Conservation (phyloP, 2,329 filamentous ascomycete genomes). For the Fusarium phyllophilum region DNA sequence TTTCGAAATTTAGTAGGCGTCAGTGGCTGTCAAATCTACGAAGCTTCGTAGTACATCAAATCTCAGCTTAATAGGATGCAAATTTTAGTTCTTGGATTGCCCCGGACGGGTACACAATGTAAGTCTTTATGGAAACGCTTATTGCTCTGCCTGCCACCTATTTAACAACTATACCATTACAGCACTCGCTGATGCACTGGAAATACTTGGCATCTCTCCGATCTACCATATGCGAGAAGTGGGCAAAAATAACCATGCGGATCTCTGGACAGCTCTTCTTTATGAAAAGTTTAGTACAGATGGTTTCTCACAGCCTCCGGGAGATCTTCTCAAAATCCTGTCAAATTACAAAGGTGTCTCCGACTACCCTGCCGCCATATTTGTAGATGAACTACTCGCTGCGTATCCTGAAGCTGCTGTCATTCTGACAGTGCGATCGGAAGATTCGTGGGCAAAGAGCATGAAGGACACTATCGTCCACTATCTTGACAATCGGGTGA, state of each 20-base stretch:
- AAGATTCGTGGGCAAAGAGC: not conserved
- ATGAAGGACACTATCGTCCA: not conserved
- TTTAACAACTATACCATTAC: not conserved
- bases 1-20: fast-evolving
- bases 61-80: fast-evolving
- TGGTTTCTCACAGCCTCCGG: not conserved
- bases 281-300: not conserved
- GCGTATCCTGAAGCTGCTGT: not conserved
- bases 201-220: not conserved
- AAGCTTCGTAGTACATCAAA: fast-evolving
- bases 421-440: not conserved
- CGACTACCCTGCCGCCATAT: not conserved
- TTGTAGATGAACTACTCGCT: not conserved
- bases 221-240: not conserved
- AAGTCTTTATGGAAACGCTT: not conserved
- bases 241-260: not conserved
- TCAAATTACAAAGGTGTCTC: not conserved
- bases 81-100: not conserved
- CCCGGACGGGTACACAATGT: not conserved
- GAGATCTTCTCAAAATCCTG: not conserved
- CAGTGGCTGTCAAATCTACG: fast-evolving
- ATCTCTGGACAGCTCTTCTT: not conserved
- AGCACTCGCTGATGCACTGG: not conserved
- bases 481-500: not conserved
- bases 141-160: not conserved